Base-by-base conservation (phyloP, 1,139 yeast species). In the Taphrina wiesneri region DNA sequence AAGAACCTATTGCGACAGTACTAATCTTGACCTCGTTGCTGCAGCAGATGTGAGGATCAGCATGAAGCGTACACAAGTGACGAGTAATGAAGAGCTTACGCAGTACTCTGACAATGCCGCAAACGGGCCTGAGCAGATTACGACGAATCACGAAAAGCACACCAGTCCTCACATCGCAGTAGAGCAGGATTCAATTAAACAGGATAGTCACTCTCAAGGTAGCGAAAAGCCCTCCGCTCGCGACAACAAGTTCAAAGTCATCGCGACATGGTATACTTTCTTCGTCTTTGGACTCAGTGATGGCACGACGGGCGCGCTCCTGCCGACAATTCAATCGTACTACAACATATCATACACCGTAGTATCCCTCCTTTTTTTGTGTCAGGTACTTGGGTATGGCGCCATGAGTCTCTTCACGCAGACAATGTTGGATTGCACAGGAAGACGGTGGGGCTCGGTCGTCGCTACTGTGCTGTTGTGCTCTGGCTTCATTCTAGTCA, bases 301-400 rank as follows among this genome's bases (percentile, higher is more conserved):
- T 71, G 83, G 82, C 21, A 78, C 82, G 0, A 82, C 82, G 0
- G 84, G 84, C 62, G 83, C 83, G 2, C 72, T 81, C 30, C 75
- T 81, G 65, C 84, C 83, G 3, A 75, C 75, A 67, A 80, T 81
- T 7, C 83, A 81, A 67, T 70, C 68, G 19, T 73, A 75, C 65
- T 70, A 70, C 72, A 68, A 70, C 39, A 74, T 80, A 65, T 74
- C 74, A 23, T 81, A 81, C 70, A 75, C 82, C 2, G 72, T 77
- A 11, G 80, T 80, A 5, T 81, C 83, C 21, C 73, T 79, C 67
- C 77, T 81, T 66, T 81, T 83, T 83, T 75, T 81, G 71, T 72
- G 80, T 19, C 80, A 78, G 70, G 82, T 84, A 0, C 68, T 75
- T 1, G 84, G 84, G 13, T 81, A 78, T 70, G 79, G 81, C n/a